A percentile compares a stretch with the other conserved stretches of the same genome.
These are phyloP conservation scores for Carex parvula DNA, from an alignment of 176 grass and related monocot genomes.

Conservation along the genomic window DNA sequence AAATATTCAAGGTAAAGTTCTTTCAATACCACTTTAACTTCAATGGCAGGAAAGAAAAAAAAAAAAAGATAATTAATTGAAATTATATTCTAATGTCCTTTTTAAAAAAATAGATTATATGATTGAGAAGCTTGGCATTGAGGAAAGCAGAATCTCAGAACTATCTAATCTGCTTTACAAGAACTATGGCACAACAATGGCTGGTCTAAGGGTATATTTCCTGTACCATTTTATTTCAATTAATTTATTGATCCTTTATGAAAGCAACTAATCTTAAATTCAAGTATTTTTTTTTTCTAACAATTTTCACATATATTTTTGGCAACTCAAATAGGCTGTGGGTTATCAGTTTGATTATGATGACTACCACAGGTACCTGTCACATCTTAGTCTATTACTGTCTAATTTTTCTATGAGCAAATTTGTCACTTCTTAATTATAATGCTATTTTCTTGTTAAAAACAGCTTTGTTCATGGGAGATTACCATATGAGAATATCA, in stretches of 20 bases:
- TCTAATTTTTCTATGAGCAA: not conserved
- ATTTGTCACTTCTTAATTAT: not conserved
- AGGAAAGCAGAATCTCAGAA: constrained; percentile 48
- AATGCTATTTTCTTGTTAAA: constrained; percentile 27
- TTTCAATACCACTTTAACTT: not conserved
- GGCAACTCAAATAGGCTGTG: constrained; percentile 42
- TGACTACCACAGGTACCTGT: constrained; percentile 58
- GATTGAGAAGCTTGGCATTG: constrained; percentile 68
- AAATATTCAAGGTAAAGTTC: constrained; percentile 68
- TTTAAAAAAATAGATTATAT: constrained; percentile 49
- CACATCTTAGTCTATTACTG: not conserved
- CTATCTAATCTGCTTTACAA: constrained; percentile 81
- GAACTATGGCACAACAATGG: constrained; percentile 94
- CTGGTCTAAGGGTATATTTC: constrained; percentile 56
- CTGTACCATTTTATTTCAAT: not conserved
- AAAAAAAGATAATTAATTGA: not conserved
- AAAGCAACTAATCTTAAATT: not conserved
- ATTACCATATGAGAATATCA: constrained; percentile 66
- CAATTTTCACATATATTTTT: not conserved
- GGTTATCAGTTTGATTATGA: constrained; percentile 83
- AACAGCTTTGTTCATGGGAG: constrained; percentile 85
- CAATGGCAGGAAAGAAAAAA: not conserved
- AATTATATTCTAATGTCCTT: not conserved
- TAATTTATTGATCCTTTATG: not conserved
- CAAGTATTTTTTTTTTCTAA: not conserved